Conservation (phyloP, 257 asterid species). For the Nicotiana attenuata region DNA sequence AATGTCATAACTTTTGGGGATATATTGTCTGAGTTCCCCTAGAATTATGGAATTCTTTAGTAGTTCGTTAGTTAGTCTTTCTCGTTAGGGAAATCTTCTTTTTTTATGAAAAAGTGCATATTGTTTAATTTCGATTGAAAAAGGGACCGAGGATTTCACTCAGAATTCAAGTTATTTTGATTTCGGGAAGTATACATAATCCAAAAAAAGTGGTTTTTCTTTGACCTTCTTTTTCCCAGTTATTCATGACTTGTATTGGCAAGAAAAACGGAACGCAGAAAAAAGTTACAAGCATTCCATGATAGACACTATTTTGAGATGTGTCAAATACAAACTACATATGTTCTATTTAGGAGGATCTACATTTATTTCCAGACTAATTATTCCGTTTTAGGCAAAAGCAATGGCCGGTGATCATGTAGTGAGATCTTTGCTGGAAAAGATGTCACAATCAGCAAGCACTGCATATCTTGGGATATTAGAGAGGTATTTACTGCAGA, state of each 20-base stretch:
- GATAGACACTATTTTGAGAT: background rate
- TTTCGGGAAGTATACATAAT: background rate
- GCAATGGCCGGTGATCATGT: constrained; percentile 98
- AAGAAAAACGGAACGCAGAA: background rate
- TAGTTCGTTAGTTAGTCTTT: background rate
- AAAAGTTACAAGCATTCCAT: background rate
- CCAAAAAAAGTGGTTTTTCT: background rate
- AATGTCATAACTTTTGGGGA: background rate
- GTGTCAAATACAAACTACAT: too few species aligned
- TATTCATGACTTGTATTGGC: background rate
- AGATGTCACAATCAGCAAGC: constrained; percentile 86
- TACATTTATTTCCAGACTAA: constrained; percentile 12
- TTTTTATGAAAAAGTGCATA: constrained; percentile 3
- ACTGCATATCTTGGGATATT: constrained; percentile 87
- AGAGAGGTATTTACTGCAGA: constrained; percentile 59
- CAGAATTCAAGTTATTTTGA: background rate
- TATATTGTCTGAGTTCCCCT: background rate
- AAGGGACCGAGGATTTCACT: background rate
- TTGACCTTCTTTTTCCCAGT: background rate
- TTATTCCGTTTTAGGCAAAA: constrained; percentile 57
- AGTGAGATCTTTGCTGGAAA: constrained; percentile 88
- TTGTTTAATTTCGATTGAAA: background rate
- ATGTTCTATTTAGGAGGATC: too few species aligned
- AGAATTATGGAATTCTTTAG: background rate
- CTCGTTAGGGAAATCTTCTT: background rate